Percentiles rank a stretch among this genome's conserved stretches.
Conservation (phyloP, 2,329 filamentous ascomycete genomes). For the Diplodia intermedia region DNA sequence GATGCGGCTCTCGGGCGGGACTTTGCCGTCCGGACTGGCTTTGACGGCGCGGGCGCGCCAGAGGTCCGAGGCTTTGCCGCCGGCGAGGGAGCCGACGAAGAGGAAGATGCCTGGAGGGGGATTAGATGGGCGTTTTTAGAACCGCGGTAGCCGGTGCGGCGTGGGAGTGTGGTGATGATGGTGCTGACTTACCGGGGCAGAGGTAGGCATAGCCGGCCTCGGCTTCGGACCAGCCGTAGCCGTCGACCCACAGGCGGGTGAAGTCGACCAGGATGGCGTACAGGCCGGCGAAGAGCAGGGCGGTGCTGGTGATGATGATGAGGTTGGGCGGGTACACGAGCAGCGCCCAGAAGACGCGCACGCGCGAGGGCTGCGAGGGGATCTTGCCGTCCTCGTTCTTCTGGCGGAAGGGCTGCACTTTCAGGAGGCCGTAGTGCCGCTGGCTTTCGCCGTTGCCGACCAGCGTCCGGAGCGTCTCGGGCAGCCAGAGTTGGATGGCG, state of each 20-base stretch:
- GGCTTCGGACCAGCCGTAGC: constrained; percentile 47
- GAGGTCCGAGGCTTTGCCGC: constrained; percentile 51
- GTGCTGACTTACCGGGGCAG: constrained; percentile 36
- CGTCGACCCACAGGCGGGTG: constrained; percentile 37
- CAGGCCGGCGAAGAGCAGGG: constrained; percentile 41
- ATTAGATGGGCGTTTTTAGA: background rate
- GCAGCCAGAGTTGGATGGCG: constrained; percentile 50
- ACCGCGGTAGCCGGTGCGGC: too few species aligned
- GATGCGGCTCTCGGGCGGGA: constrained; percentile 51
- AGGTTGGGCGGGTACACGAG: constrained; percentile 42
- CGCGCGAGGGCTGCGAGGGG: constrained; percentile 1
- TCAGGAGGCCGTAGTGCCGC: background rate
- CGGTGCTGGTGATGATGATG: constrained; percentile 42
- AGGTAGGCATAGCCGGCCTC: constrained; percentile 49
- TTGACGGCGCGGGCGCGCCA: constrained; percentile 41
- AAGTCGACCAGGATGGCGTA: constrained; percentile 42
- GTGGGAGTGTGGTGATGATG: too few species aligned
- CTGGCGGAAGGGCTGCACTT: constrained; percentile 20
- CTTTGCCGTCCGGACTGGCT: constrained; percentile 37
- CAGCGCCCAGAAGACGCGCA: constrained; percentile 32
- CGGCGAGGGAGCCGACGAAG: constrained; percentile 47
- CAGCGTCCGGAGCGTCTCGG: constrained; percentile 55
- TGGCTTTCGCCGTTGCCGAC: constrained; percentile 52
- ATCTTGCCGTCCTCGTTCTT: background rate
- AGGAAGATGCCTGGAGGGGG: constrained; percentile 38